Evolutionary conservation across 2,329 filamentous ascomycete genomes (phyloP).

Genomic region (Aspergillus spinulosporus): DNA sequence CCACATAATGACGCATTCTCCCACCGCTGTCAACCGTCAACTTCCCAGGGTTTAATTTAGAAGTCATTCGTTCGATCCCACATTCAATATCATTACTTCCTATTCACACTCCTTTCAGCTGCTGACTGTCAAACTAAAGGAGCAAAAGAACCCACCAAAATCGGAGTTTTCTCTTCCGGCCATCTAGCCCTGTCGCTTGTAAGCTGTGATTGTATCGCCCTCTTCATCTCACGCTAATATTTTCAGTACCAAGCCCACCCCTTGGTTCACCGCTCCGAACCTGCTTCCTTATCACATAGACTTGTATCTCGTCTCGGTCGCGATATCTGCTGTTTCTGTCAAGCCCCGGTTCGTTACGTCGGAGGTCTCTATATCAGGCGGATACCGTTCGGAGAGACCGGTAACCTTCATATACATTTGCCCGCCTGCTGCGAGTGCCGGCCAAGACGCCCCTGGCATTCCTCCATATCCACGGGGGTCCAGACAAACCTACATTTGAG

Average conservation of each 20-base stretch:
- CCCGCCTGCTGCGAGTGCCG: conserved; percentile 16
- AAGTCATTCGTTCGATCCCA: conserved; percentile 15
- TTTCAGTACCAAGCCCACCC: conserved; percentile 15
- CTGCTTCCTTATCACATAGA: neutral
- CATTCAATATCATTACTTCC: conserved; percentile 23
- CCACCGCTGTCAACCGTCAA: conserved; percentile 13
- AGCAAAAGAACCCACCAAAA: conserved; percentile 22
- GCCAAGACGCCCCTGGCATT: conserved; percentile 33
- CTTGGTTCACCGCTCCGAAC: conserved; percentile 9
- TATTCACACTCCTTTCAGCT: conserved; percentile 27
- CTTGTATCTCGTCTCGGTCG: conserved; percentile 1
- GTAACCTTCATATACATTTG: conserved; percentile 23
- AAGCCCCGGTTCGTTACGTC: neutral
- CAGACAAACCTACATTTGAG: conserved; percentile 25
- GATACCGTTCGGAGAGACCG: conserved; percentile 4
- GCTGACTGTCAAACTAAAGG: conserved; percentile 22
- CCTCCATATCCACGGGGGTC: conserved; percentile 19
- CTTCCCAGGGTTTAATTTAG: conserved; percentile 24
- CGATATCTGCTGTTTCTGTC: neutral
- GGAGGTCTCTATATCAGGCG: too few species aligned
- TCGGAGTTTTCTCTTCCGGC: conserved; percentile 28
- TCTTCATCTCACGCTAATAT: conserved; percentile 17
- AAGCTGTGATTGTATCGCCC: conserved; percentile 15
- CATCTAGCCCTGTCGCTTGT: conserved; percentile 24
- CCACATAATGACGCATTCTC: conserved; percentile 41